Percentiles rank a stretch among this genome's conserved stretches.
phyloP scores from a whole-genome alignment of 352 stramenopile genomes.

The Pythium sukuiense region DNA sequence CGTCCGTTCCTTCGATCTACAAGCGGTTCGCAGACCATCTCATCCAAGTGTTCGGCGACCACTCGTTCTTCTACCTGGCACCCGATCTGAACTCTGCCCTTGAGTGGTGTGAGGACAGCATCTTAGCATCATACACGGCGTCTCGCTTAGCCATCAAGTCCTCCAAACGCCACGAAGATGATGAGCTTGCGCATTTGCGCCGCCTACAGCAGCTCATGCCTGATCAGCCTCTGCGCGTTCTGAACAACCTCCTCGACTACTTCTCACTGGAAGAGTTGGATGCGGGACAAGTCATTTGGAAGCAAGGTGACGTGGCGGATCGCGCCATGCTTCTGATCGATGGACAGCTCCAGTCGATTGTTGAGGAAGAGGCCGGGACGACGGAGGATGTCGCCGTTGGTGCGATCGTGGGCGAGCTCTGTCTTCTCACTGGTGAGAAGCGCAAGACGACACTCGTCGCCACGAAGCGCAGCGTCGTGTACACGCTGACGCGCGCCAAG shows the following conservation, averaged over 20 bases:
- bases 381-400: constrained; percentile 69
- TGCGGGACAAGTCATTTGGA: constrained; percentile 64
- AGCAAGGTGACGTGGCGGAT: constrained; percentile 58
- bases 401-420: constrained; percentile 78
- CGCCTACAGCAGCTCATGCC: constrained; percentile 70
- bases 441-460: constrained; percentile 77
- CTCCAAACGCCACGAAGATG: constrained; percentile 34
- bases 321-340: constrained; percentile 62
- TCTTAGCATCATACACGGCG: constrained; percentile 41
- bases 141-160: constrained; percentile 21
- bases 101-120: constrained; percentile 72
- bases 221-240: constrained; percentile 55
- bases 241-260: constrained; percentile 72
- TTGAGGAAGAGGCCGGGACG: constrained; percentile 79
- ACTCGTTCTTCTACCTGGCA: constrained; percentile 51
- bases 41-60: constrained; percentile 51
- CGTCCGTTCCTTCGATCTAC: constrained; percentile 61
- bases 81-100: constrained; percentile 64
- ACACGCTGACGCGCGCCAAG: constrained; percentile 54
- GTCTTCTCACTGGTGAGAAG: constrained; percentile 78
- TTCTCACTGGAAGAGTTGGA: constrained; percentile 66
- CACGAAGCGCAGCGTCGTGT: constrained; percentile 58
- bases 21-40: constrained; percentile 60
- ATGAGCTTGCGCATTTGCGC: constrained; percentile 53
- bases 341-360: constrained; percentile 59